A percentile compares a stretch with the other conserved stretches of the same genome.
phyloP scores from a whole-genome alignment of 225 moss, liverwort and hornwort genomes.

The Thuidium tamariscinum region DNA sequence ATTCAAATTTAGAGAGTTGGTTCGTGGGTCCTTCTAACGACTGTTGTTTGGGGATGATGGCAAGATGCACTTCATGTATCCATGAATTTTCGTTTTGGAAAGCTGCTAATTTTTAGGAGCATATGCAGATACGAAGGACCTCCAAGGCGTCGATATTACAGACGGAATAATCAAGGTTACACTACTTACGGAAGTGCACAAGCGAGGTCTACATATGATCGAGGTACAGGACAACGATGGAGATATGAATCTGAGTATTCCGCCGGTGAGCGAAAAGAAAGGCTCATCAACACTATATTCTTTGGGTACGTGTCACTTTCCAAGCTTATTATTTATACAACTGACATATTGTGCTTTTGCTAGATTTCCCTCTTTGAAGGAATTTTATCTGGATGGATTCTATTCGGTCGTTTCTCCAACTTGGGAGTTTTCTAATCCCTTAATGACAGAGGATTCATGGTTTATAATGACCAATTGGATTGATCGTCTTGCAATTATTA shows the following conservation, averaged over 20 bases:
- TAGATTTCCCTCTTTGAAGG: background rate
- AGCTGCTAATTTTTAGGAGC: background rate
- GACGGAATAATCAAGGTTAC: slow-evolving; percentile 27
- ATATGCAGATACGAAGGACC: slow-evolving; percentile 42
- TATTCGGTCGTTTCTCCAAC: background rate
- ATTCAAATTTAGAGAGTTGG: background rate
- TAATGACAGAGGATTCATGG: background rate
- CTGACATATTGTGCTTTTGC: background rate
- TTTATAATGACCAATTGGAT: background rate
- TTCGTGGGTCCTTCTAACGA: background rate
- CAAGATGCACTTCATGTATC: background rate
- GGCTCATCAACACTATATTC: slow-evolving; percentile 27
- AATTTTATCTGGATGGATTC: background rate
- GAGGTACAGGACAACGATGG: slow-evolving; percentile 38
- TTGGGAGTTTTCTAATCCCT: background rate
- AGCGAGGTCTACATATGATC: slow-evolving; percentile 26
- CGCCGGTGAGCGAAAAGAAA: slow-evolving; percentile 30
- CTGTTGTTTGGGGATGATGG: background rate
- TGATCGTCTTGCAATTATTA: background rate
- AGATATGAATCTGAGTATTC: slow-evolving; percentile 39
- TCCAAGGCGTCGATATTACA: slow-evolving; percentile 48
- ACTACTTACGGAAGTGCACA: slow-evolving; percentile 50
- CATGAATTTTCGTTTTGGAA: background rate
- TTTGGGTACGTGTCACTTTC: slow-evolving; percentile 19
- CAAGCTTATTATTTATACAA: background rate